Conservation (phyloP, 805 yeast genomes). For the Zygosaccharomyces rouxii region DNA sequence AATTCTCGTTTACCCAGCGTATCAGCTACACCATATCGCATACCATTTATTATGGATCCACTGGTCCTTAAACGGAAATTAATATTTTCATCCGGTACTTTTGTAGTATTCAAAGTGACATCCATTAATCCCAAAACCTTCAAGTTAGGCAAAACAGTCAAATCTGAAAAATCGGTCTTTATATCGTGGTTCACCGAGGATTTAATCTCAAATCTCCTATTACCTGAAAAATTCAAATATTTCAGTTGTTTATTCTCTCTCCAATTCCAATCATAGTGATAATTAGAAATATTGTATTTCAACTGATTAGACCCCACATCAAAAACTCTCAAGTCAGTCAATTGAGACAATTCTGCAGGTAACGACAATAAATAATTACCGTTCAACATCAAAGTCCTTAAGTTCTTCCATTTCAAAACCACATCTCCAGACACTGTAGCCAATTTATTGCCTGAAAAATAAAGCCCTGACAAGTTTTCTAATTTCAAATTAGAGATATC, state of each 20-base stretch:
- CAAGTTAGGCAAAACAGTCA: constrained; percentile 69
- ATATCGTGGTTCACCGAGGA: constrained; percentile 46
- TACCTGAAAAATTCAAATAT: constrained; percentile 87
- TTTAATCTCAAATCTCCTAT: constrained; percentile 84
- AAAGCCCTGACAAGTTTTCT: constrained; percentile 56
- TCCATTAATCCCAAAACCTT: constrained; percentile 85
- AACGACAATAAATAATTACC: constrained; percentile 80
- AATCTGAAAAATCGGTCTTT: constrained; percentile 48
- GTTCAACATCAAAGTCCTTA: constrained; percentile 65
- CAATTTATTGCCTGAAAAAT: constrained; percentile 77
- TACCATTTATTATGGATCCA: constrained; percentile 67
- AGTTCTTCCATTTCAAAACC: constrained; percentile 52
- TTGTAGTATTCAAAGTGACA: constrained; percentile 83
- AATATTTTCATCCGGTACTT: constrained; percentile 82
- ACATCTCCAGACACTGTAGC: constrained; percentile 83
- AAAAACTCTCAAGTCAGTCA: constrained; percentile 57
- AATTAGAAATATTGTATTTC: constrained; percentile 87
- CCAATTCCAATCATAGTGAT: constrained; percentile 99
- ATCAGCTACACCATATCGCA: constrained; percentile 91
- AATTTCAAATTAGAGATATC: constrained; percentile 79
- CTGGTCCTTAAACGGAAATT: constrained; percentile 87
- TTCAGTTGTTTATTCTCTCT: constrained; percentile 69
- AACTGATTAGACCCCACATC: constrained; percentile 90
- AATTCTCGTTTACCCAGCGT: constrained; percentile 62
- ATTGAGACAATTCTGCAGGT: constrained; percentile 81